Evolutionary conservation across 1,284 basidiomycete species (phyloP).

Genomic region (Sanghuangporus sanghuang): DNA sequence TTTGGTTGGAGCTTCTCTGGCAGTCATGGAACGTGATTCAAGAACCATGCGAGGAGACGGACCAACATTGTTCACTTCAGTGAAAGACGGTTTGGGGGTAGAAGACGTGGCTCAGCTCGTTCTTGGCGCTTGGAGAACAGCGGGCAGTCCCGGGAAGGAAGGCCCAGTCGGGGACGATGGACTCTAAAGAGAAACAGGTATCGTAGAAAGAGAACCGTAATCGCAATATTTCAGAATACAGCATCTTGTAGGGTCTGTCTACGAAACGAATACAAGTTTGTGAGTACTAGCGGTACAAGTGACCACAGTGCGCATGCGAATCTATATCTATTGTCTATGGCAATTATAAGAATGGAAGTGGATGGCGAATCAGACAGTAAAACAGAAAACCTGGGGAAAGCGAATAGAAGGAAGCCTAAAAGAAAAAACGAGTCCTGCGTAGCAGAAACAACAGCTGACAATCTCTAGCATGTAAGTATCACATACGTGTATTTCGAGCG

Average conservation of each 20-base stretch:
- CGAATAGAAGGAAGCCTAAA: not conserved
- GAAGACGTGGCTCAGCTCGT: constrained; percentile 82
- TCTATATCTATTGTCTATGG: not conserved
- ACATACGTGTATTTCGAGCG: not conserved
- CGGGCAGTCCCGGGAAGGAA: constrained; percentile 61
- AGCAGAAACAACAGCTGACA: not conserved
- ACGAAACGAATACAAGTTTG: too few species aligned
- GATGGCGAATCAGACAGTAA: not conserved
- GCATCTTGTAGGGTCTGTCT: too few species aligned
- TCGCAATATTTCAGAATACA: too few species aligned
- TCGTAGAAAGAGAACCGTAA: not conserved
- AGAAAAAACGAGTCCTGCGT: not conserved
- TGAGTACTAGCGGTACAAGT: too few species aligned
- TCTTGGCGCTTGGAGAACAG: constrained; percentile 79
- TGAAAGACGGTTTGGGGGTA: constrained; percentile 78
- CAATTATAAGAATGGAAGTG: not conserved
- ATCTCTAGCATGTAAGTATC: not conserved
- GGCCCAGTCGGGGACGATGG: constrained; percentile 40
- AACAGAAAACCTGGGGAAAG: not conserved
- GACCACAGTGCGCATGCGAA: not conserved
- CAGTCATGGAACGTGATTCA: constrained; percentile 93
- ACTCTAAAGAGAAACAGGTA: not conserved
- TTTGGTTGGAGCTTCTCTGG: constrained; percentile 89
- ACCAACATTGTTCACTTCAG: constrained; percentile 88
- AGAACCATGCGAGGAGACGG: constrained; percentile 92